Evolutionary conservation across 2,329 filamentous ascomycete species (phyloP).

Genomic region (Dactylonectria estremocensis): DNA sequence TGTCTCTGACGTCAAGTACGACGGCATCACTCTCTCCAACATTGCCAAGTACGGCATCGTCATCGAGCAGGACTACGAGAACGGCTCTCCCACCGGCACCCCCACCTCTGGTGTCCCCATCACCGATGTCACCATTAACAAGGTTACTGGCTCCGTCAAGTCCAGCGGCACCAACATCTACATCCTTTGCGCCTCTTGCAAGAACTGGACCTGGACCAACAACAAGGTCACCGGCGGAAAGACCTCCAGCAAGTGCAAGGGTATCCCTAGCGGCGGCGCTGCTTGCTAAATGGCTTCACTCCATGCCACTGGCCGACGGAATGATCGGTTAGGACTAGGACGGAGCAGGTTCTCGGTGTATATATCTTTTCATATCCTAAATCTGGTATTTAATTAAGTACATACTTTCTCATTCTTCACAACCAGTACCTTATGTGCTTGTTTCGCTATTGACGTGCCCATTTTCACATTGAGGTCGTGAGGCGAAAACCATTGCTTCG

Average conservation of each 20-base stretch:
- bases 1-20: conserved; percentile 61
- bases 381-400: conserved; percentile 9
- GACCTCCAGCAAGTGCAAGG: conserved; percentile 49
- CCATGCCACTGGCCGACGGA: not conserved
- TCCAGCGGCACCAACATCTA: conserved; percentile 60
- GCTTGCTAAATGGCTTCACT: conserved; percentile 36
- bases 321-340: not conserved
- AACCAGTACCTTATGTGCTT: not conserved
- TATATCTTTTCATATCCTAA: not conserved
- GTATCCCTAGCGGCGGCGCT: conserved; percentile 46
- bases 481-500: not conserved
- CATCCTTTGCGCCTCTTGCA: conserved; percentile 67
- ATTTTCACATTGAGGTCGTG: not conserved
- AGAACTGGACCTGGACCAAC: conserved; percentile 67
- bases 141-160: conserved; percentile 61
- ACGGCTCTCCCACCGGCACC: conserved; percentile 61
- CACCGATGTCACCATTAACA: conserved; percentile 61
- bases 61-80: conserved; percentile 64
- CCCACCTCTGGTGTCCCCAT: conserved; percentile 68
- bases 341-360: not conserved
- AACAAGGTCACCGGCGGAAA: conserved; percentile 67
- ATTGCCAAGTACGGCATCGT: conserved; percentile 59
- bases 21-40: conserved; percentile 58
- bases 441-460: not conserved
- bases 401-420: not conserved